phyloP scores from a whole-genome alignment of 2,329 filamentous ascomycete species.

The Pseudocercospora musae region DNA sequence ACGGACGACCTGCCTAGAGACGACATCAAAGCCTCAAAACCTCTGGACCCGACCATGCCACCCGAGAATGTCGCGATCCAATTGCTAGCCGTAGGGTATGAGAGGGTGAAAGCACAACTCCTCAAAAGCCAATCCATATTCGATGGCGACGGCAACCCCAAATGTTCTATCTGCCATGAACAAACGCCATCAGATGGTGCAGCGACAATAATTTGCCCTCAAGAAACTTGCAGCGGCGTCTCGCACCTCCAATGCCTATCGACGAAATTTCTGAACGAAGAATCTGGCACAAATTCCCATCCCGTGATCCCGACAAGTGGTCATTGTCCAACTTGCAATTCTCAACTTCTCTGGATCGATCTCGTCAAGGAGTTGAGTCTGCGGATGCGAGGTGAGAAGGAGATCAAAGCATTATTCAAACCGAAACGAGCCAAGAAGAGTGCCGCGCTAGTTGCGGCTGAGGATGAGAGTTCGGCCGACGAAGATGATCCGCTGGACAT shows the following conservation, averaged over 20 bases:
- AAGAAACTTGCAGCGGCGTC: slow-evolving; percentile 45
- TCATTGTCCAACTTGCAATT: slow-evolving; percentile 66
- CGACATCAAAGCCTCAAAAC: slow-evolving; percentile 18
- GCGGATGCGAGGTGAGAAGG: slow-evolving; percentile 65
- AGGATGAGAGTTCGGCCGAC: slow-evolving; percentile 18
- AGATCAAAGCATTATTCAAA: slow-evolving; percentile 67
- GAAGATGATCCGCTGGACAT: slow-evolving; percentile 8
- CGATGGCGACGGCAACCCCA: not conserved
- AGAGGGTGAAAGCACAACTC: slow-evolving; percentile 47
- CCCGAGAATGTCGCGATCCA: slow-evolving; percentile 35
- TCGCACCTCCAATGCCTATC: slow-evolving; percentile 59
- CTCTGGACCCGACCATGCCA: slow-evolving; percentile 18
- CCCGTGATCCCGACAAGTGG: slow-evolving; percentile 58
- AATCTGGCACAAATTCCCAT: slow-evolving; percentile 3
- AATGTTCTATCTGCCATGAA: slow-evolving; percentile 52
- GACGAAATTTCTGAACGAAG: slow-evolving; percentile 46
- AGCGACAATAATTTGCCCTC: slow-evolving; percentile 52
- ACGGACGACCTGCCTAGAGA: slow-evolving; percentile 19
- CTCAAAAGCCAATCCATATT: slow-evolving; percentile 50
- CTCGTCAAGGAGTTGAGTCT: slow-evolving; percentile 81
- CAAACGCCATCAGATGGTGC: slow-evolving; percentile 38
- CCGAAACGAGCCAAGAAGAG: slow-evolving; percentile 21
- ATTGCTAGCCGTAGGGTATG: slow-evolving; percentile 54
- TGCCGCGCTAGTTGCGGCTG: slow-evolving; percentile 5
- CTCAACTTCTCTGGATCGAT: slow-evolving; percentile 64